Conservation (phyloP, 2,329 filamentous ascomycete species). For the Fusarium nurragi region DNA sequence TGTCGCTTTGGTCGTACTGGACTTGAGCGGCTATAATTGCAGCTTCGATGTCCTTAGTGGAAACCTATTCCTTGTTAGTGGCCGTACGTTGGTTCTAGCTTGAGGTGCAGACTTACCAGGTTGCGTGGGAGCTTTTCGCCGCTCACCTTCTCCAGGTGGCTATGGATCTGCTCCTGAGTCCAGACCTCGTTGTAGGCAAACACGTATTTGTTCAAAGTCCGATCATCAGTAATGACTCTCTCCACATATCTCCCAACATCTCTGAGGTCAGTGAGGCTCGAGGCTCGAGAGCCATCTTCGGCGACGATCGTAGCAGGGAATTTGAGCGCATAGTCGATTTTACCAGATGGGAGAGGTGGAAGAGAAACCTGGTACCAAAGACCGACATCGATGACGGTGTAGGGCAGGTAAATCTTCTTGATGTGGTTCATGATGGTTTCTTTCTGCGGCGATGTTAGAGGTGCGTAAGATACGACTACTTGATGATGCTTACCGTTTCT, state of each 20-base stretch:
- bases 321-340: constrained; percentile 46
- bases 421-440: constrained; percentile 61
- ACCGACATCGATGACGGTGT: constrained; percentile 67
- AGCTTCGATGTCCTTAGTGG: constrained; percentile 9
- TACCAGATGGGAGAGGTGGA: constrained; percentile 44
- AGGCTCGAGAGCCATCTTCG: constrained; percentile 57
- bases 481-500: constrained; percentile 1
- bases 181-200: constrained; percentile 58
- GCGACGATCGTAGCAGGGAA: constrained; percentile 50
- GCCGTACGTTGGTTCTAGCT: rapidly evolving
- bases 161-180: constrained; percentile 58
- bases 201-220: constrained; percentile 64
- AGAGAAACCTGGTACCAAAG: constrained; percentile 63
- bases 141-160: constrained; percentile 56
- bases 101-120: constrained; percentile 3
- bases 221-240: constrained; percentile 59
- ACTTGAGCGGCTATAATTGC: constrained; percentile 3
- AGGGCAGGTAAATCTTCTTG: constrained; percentile 59
- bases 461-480: rapidly evolving
- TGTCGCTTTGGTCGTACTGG: constrained; percentile 5
- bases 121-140: constrained; percentile 56
- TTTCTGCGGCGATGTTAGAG: constrained; percentile 48
- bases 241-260: constrained; percentile 64
- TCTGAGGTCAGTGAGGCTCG: constrained; percentile 58
- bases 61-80: constrained; percentile 9